phyloP scores from a whole-genome alignment of 441 rosid species.

The Iberis amara region DNA sequence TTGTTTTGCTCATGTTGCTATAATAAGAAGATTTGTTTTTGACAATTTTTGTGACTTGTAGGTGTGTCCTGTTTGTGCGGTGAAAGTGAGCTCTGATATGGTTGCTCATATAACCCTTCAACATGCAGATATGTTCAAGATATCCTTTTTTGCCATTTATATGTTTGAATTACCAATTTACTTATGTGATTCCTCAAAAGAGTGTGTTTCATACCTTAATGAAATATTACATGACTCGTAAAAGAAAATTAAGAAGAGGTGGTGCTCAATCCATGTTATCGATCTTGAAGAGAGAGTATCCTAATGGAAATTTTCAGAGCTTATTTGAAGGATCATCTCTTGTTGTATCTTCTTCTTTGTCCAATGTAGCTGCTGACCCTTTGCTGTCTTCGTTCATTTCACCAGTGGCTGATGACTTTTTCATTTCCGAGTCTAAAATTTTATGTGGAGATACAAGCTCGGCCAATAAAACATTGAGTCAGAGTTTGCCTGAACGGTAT shows the following conservation, averaged over 20 bases:
- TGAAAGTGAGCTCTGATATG: slow-evolving; percentile 89
- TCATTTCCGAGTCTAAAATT: slow-evolving; percentile 38
- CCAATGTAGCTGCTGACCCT: slow-evolving; percentile 75
- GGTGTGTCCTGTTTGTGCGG: slow-evolving; percentile 85
- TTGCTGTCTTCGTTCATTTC: slow-evolving; percentile 77
- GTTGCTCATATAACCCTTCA: slow-evolving; percentile 88
- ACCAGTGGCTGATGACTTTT: slow-evolving; percentile 59
- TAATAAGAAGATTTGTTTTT: too few relatives aligned
- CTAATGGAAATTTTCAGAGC: slow-evolving; percentile 74
- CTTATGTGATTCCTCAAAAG: background rate
- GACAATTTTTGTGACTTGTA: too few relatives aligned
- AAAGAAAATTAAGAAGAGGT: slow-evolving; percentile 75
- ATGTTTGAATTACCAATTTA: background rate
- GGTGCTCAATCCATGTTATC: slow-evolving; percentile 79
- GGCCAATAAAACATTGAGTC: slow-evolving; percentile 43
- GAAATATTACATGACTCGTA: slow-evolving; percentile 57
- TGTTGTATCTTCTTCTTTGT: slow-evolving; percentile 50
- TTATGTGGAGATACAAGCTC: slow-evolving; percentile 34
- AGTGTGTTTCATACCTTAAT: slow-evolving; percentile 47
- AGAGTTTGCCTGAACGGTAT: slow-evolving; percentile 50
- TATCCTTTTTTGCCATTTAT: slow-evolving; percentile 48
- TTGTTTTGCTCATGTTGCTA: too few relatives aligned
- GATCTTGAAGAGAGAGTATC: slow-evolving; percentile 73
- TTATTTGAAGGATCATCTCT: slow-evolving; percentile 63
- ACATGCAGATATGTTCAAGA: slow-evolving; percentile 83